Conservation (phyloP, 1,284 basidiomycete species). For the Marasmius tenuissimus region DNA sequence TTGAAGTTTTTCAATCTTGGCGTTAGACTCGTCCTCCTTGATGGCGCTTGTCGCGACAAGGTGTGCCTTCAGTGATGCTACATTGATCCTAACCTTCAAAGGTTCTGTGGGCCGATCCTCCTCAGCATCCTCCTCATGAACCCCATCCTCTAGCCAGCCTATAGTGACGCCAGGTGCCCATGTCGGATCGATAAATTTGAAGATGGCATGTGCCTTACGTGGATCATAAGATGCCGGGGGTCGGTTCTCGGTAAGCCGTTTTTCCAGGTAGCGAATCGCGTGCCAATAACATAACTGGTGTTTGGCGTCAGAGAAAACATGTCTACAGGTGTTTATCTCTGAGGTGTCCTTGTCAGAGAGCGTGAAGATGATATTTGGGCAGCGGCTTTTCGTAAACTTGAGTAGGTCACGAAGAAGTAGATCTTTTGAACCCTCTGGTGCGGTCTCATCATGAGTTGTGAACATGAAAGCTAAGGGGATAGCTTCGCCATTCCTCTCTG, state of each 20-base stretch:
- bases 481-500: conserved; percentile 12
- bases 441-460: conserved; percentile 1
- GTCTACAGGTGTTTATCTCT: conserved; percentile 11
- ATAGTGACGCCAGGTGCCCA: conserved; percentile 14
- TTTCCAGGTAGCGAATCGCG: conserved; percentile 2
- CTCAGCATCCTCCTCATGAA: neutral
- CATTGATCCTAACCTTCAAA: neutral
- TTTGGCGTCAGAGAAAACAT: conserved; percentile 6
- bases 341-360: conserved; percentile 9
- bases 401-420: conserved; percentile 9
- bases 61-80: neutral
- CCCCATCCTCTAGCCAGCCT: conserved; percentile 3
- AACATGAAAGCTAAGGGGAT: conserved; percentile 10
- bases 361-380: conserved; percentile 12
- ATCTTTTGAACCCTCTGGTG: conserved; percentile 5
- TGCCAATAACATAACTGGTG: conserved; percentile 17
- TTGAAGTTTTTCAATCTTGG: neutral
- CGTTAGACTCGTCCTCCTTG: neutral
- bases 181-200: conserved; percentile 16
- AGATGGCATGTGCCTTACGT: conserved; percentile 5
- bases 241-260: conserved; percentile 5
- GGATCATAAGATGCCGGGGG: conserved; percentile 11
- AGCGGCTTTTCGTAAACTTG: neutral
- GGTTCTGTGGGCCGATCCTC: neutral
- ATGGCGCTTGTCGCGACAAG: neutral